Conservation (phyloP, 2,329 filamentous ascomycete genomes). For the Arthrobotrys conoides region DNA sequence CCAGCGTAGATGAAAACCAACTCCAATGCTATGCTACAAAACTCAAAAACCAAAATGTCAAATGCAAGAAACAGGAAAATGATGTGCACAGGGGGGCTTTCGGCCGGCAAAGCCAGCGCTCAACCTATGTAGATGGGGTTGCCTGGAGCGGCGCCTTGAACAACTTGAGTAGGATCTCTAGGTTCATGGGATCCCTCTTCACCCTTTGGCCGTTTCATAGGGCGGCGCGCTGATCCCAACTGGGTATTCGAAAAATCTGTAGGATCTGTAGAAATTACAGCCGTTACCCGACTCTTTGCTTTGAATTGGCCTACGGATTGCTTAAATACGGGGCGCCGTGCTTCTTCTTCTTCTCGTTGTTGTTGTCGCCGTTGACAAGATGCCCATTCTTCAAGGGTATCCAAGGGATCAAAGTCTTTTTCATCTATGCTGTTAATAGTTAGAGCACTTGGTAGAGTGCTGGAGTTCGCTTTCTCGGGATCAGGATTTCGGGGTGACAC, state of each 20-base stretch:
- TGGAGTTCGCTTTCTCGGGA: neutral
- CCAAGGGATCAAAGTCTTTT: neutral
- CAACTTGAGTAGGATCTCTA: neutral
- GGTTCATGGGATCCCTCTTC: neutral
- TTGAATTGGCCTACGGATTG: conserved; percentile 54
- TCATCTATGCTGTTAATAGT: neutral
- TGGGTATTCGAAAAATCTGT: neutral
- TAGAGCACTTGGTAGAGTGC: neutral
- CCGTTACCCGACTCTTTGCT: neutral
- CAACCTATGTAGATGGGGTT: conserved; percentile 34
- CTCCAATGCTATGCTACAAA: conserved; percentile 5
- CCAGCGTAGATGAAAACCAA: neutral
- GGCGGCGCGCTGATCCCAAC: neutral
- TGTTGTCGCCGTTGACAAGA: neutral
- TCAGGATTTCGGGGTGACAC: neutral
- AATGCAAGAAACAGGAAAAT: neutral
- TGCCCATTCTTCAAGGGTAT: neutral
- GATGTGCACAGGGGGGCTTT: no score
- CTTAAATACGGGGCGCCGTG: conserved; percentile 38
- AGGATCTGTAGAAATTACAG: neutral
- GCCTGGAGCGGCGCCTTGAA: conserved; percentile 1
- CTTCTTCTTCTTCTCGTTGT: no score
- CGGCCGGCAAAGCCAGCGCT: neutral
- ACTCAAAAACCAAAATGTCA: neutral
- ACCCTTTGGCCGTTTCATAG: neutral